Base-by-base conservation (phyloP, 1,139 yeast species). In the Cylindricascospora bacillispora region DNA sequence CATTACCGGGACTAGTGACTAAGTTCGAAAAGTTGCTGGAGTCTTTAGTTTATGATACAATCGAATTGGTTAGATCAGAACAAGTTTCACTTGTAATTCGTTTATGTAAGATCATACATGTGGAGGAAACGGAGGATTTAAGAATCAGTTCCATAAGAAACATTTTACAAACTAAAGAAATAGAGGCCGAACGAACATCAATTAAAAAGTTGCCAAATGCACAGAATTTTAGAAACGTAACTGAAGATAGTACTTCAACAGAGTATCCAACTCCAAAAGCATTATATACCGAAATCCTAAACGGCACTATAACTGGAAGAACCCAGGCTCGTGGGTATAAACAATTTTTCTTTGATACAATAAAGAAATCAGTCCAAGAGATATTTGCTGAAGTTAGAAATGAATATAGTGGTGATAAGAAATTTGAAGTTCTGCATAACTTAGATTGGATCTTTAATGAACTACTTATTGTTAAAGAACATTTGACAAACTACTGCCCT, bases 361-460 rank as follows among this genome's bases (percentile, higher is more conserved):
- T 85, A 26, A 70, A 72, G 44, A 67, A 65, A 29, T 65, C 79
- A 12, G 67, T 86, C 12, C 61, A 58, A 21, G 81, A 73, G 13
- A 74, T 78, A 12, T 85, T 82, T 54, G 60, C 64, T 26, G 73
- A 73, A 37, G 81, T 89, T 46, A 54, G 62, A 42, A 57, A 70
- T 29, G 73, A 77, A 32, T 78, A 67, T 44, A 60, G 67, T 9
- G 72, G 68, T 34, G 57, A 45, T 6, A 50, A 44, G 27, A 63
- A 62, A 26, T 70, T 73, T 52, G 66, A 63, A 13, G 72, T 86
- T 2, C 64, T 79, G 38, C 78, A 77, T 24, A 74, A 79, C 38
- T 59, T 86, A 31, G 77, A 74, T 34, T 86, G 95, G 92, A 67
- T 86, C 13, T 85, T 79, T 50, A 77, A 78, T 38, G 97, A 89